Conservation (phyloP, 1,139 yeast genomes). For the Blastobotrys buckinghamii region DNA sequence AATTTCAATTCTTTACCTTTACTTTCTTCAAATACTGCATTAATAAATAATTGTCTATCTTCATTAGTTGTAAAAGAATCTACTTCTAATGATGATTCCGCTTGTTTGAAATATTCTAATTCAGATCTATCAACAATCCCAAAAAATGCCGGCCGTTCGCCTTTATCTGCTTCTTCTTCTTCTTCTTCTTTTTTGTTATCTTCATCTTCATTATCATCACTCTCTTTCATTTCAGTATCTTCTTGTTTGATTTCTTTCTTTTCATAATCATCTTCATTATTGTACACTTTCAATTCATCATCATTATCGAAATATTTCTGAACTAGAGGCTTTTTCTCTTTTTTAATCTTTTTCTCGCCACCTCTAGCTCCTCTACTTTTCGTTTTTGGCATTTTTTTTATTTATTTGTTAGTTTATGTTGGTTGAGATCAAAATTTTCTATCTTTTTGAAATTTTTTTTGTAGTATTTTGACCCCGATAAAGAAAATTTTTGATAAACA, state of each 20-base stretch:
- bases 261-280: slow-evolving; percentile 10
- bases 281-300: slow-evolving; percentile 10
- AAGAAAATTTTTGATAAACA: too few relatives aligned
- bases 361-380: slow-evolving; percentile 16
- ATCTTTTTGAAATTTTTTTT: too few relatives aligned
- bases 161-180: background rate
- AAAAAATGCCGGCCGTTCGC: slow-evolving; percentile 46
- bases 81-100: slow-evolving; percentile 78
- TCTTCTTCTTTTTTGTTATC: slow-evolving; percentile 8
- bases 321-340: slow-evolving; percentile 7
- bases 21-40: slow-evolving; percentile 78
- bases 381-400: slow-evolving; percentile 5
- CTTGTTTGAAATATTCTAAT: slow-evolving; percentile 84
- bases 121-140: slow-evolving; percentile 83
- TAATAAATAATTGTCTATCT: slow-evolving; percentile 66
- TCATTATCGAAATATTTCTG: slow-evolving; percentile 10
- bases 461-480: too few relatives aligned
- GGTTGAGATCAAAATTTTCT: background rate
- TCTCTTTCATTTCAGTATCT: slow-evolving; percentile 2
- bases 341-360: slow-evolving; percentile 4
- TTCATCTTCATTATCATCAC: slow-evolving; percentile 1
- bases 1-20: slow-evolving; percentile 86
- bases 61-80: slow-evolving; percentile 73
- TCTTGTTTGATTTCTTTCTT: slow-evolving; percentile 1
- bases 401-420: background rate